Evolutionary conservation across 495 filamentous ascomycete species (phyloP).

Genomic region (Penicillium alfredii): DNA sequence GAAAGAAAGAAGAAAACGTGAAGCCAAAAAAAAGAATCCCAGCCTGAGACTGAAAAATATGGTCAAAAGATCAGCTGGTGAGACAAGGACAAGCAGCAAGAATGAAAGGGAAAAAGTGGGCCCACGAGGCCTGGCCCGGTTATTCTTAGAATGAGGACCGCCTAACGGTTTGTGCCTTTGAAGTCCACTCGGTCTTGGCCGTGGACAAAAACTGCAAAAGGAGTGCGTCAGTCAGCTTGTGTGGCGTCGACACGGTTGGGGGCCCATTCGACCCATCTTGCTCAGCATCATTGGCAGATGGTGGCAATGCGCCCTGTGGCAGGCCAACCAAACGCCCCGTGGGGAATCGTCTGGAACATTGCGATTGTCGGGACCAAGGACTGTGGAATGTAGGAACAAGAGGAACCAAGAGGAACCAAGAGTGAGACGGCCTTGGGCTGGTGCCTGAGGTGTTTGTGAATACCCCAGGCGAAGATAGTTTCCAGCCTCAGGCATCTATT

Average conservation of each 20-base stretch:
- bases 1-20: constrained; percentile 7
- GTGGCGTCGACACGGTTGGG: constrained; percentile 10
- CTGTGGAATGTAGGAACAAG: constrained; percentile 1
- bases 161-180: no score
- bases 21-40: constrained; percentile 9
- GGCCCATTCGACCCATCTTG: constrained; percentile 1
- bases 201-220: no score
- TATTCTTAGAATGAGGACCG: constrained; percentile 10
- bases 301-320: not conserved
- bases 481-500: no score
- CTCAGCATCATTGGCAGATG: constrained; percentile 4
- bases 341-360: constrained; percentile 13
- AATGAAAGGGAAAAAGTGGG: constrained; percentile 21
- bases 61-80: constrained; percentile 9
- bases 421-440: not conserved
- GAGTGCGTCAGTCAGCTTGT: no score
- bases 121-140: constrained; percentile 10
- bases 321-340: constrained; percentile 3
- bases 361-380: no score
- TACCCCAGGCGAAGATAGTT: no score
- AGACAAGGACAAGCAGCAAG: constrained; percentile 14
- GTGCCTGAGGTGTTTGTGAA: constrained; percentile 1
- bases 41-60: constrained; percentile 16
- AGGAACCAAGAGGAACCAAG: not conserved
- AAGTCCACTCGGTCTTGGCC: no score